phyloP scores from a whole-genome alignment of 2,329 filamentous ascomycete genomes.

The Cadophora sp. region DNA sequence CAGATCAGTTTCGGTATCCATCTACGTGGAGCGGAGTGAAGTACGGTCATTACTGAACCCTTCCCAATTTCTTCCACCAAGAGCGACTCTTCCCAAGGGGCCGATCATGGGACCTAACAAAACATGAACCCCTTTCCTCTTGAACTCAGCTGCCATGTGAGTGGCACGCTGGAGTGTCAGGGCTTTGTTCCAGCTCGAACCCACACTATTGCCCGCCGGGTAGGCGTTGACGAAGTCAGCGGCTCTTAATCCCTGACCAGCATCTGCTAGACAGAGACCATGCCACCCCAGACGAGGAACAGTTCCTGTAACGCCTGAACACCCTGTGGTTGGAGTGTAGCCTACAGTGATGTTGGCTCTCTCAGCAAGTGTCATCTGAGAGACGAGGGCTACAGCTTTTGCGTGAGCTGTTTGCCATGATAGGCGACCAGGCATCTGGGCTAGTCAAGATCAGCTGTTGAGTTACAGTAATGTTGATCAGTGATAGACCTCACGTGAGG shows the following conservation, averaged over 20 bases:
- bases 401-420: no score
- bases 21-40: background rate
- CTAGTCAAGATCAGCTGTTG: no score
- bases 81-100: conserved; percentile 69
- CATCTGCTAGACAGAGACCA: background rate
- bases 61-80: conserved; percentile 74
- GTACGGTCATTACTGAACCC: conserved; percentile 45
- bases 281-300: conserved; percentile 25
- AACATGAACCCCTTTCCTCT: conserved; percentile 75
- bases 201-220: conserved; percentile 32
- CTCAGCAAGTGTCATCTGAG: no score
- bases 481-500: no score
- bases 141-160: conserved; percentile 75
- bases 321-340: no score
- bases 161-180: conserved; percentile 70
- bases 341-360: no score
- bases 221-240: conserved; percentile 56
- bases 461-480: no score
- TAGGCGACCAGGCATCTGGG: no score
- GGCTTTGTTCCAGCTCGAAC: conserved; percentile 62
- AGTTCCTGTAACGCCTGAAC: no score
- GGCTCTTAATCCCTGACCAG: conserved; percentile 62
- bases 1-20: no score
- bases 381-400: no score
- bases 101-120: conserved; percentile 71